These are phyloP conservation scores for Hevea brasiliensis DNA, from an alignment of 345 rosid genomes.

Conservation along the genomic window DNA sequence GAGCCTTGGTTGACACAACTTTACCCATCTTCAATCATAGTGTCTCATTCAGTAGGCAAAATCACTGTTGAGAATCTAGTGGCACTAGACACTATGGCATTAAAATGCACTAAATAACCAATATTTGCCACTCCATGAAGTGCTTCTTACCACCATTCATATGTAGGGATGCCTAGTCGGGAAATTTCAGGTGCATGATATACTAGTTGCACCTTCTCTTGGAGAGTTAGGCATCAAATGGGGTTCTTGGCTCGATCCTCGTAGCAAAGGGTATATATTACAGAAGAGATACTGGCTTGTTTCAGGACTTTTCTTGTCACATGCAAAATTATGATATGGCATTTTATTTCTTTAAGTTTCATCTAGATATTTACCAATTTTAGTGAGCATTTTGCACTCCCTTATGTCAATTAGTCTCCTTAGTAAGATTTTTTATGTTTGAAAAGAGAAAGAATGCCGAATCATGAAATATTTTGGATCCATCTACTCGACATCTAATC, in stretches of 20 bases:
- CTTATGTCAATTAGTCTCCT: too few species aligned
- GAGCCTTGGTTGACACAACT: constrained; percentile 74
- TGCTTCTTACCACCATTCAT: constrained; percentile 34
- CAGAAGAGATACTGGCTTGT: constrained; percentile 45
- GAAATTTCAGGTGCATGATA: constrained; percentile 20
- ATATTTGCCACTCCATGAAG: constrained; percentile 25
- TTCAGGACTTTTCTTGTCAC: too few species aligned
- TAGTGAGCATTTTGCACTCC: too few species aligned
- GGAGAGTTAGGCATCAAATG: constrained; percentile 44
- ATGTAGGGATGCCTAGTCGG: constrained; percentile 20
- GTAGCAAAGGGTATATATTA: constrained; percentile 40
- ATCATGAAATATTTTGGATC: too few species aligned
- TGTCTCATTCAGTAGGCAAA: constrained; percentile 21
- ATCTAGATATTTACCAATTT: too few species aligned
- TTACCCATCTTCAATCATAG: constrained; percentile 23
- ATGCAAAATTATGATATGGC: constrained; percentile 37
- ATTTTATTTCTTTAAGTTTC: too few species aligned
- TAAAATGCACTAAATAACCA: constrained; percentile 14
- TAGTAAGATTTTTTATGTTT: too few species aligned
- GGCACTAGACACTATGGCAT: constrained; percentile 10
- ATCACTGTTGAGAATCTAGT: constrained; percentile 26
- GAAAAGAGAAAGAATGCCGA: too few species aligned
- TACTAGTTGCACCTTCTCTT: constrained; percentile 47
- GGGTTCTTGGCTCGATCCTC: constrained; percentile 49
- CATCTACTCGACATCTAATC: too few species aligned